Base-by-base conservation (phyloP, 31 red algal genomes). In the Bonnemaisonia californica region DNA sequence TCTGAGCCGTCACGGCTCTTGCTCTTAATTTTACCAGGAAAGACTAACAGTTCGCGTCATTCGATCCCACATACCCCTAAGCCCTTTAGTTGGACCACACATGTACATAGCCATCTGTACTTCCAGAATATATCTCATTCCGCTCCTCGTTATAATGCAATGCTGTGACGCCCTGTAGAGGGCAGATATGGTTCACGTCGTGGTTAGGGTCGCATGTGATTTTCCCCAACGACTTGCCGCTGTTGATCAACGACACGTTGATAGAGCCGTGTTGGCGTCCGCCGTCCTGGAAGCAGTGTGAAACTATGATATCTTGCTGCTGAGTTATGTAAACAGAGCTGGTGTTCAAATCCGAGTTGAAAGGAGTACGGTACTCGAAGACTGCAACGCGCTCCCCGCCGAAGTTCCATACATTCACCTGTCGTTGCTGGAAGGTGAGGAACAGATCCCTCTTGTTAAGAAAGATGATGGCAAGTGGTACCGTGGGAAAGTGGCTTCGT, bases 1-100 rank as follows among this genome's bases (percentile, higher is more conserved):
- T n/a, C n/a, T n/a, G n/a, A n/a, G n/a, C n/a, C n/a, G n/a, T n/a
- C n/a, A n/a, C n/a, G n/a, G n/a, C n/a, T n/a, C n/a, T n/a, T n/a
- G n/a, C n/a, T n/a, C n/a, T n/a, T n/a, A n/a, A n/a, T n/a, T n/a
- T n/a, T n/a, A n/a, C n/a, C n/a, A n/a, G n/a, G n/a, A n/a, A n/a
- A n/a, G n/a, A n/a, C n/a, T n/a, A n/a, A n/a, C n/a, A n/a, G n/a
- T n/a, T n/a, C n/a, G n/a, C n/a, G n/a, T n/a, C n/a, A n/a, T n/a
- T n/a, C n/a, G n/a, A n/a, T n/a, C n/a, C n/a, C n/a, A n/a, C n/a
- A n/a, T n/a, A n/a, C n/a, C n/a, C n/a, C n/a, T n/a, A n/a, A n/a
- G n/a, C n/a, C n/a, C n/a, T n/a, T n/a, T 42, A 98, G 74, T 88
- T 92, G 13, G 95, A 92, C 96, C 96, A 98, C 26, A 94, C 82